Evolutionary conservation across 1,284 basidiomycete species (phyloP).

Genomic region (Apiotrichum mycotoxinovorans): DNA sequence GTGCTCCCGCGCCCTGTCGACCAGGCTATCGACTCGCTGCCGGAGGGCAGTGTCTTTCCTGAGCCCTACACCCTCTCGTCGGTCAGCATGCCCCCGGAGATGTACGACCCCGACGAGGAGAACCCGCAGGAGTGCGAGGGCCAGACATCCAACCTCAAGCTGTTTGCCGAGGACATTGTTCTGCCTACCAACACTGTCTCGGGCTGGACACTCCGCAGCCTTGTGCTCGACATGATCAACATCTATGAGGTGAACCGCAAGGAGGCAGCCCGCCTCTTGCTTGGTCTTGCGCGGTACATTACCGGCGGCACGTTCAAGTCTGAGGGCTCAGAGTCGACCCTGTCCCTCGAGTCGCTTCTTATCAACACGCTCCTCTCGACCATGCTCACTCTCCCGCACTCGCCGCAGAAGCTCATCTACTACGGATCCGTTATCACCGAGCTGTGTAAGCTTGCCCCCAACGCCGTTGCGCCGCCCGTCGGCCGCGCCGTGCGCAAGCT

Average conservation of each 20-base stretch:
- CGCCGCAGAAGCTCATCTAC: constrained; percentile 76
- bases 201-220: constrained; percentile 74
- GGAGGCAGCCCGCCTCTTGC: constrained; percentile 80
- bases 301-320: constrained; percentile 69
- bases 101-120: constrained; percentile 54
- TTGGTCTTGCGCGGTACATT: constrained; percentile 85
- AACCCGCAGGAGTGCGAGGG: constrained; percentile 49
- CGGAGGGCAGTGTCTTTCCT: constrained; percentile 51
- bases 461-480: constrained; percentile 89
- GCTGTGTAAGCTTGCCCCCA: constrained; percentile 84
- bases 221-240: constrained; percentile 77
- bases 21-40: constrained; percentile 26
- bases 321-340: constrained; percentile 38
- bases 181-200: constrained; percentile 67
- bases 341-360: constrained; percentile 45
- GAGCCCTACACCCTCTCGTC: constrained; percentile 67
- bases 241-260: constrained; percentile 96
- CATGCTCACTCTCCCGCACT: constrained; percentile 70
- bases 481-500: constrained; percentile 89
- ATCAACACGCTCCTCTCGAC: constrained; percentile 64
- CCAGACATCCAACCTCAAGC: constrained; percentile 56
- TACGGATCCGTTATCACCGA: constrained; percentile 88
- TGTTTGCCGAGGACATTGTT: constrained; percentile 81
- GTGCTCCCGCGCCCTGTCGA: constrained; percentile 60
- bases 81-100: constrained; percentile 81